Base-by-base conservation (phyloP, 2,329 filamentous ascomycete species). In the Stylonectria norvegica region DNA sequence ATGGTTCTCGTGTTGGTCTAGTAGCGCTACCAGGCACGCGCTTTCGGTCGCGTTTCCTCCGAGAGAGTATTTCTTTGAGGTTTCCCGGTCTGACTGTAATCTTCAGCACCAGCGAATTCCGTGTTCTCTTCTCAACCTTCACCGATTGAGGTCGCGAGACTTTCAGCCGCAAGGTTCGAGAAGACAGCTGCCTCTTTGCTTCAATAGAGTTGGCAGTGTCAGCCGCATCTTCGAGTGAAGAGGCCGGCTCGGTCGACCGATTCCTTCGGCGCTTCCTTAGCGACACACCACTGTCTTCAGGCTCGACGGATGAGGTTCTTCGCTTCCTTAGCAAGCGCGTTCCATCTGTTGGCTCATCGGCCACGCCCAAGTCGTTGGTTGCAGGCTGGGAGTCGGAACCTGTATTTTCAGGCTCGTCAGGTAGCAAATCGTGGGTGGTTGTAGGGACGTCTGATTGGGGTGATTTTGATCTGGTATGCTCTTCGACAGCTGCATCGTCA, bases 301-400 rank as follows among this genome's bases (percentile, higher is more conserved):
- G 70, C 34, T 84, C 81, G 10, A 77, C 71, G 3, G 86, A 85
- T 1, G 87, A 89, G 14, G 87, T 83, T 63, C 91, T 95, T 38
- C 90, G 81, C 66, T 95, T 95, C 45, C 90, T 78, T 44, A 95
- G 69, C 20, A 86, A 78, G 38, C 89, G 83, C 7, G 87, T 83
- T 32, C 84, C 86, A 62, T 91, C 52, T 3, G 33, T 34, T 3
- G 42, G 40, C 12, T 51, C 49, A 2, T 47, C 48, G 10, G 43
- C 35, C 8, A 33, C 35, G 17, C 20, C 40, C 5, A 20, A 31
- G 7, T 50, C 42, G 14, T 48, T 42, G 15, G 40, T 25, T 5
- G 37, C 38, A 7, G 54, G 47, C 27, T 45, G 46, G 7, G 42
- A 46, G 10, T 36, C 32, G 12, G 52, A 48, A 6, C 33, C 44